phyloP scores from a whole-genome alignment of 2,329 filamentous ascomycete genomes.

The Colletotrichum sp. region DNA sequence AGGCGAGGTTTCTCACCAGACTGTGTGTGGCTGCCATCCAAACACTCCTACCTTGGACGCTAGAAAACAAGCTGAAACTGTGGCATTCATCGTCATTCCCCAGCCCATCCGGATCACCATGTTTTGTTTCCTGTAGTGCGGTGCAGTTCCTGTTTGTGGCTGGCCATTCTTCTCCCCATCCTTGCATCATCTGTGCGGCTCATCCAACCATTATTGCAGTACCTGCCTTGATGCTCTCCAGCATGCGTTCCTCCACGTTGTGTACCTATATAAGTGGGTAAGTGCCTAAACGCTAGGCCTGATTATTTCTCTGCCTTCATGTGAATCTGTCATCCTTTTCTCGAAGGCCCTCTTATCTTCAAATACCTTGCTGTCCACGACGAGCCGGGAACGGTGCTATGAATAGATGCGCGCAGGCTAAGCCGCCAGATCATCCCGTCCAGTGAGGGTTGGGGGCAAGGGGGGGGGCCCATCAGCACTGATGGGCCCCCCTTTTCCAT shows the following conservation, averaged over 20 bases:
- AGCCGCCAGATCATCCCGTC: not conserved
- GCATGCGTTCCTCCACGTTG: not conserved
- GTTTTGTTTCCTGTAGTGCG: not conserved
- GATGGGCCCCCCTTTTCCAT: not conserved
- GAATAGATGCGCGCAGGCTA: not conserved
- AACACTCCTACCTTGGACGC: not conserved
- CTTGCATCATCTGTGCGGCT: not conserved
- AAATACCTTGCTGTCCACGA: not conserved
- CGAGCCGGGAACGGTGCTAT: not conserved
- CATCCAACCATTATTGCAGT: not conserved
- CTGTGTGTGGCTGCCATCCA: not conserved
- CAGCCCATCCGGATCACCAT: not conserved
- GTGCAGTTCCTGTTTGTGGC: not conserved
- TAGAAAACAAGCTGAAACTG: conserved; percentile 12
- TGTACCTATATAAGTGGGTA: not conserved
- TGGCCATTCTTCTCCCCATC: not conserved
- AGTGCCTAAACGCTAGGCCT: not conserved
- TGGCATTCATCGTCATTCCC: conserved; percentile 1
- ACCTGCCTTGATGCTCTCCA: not conserved
- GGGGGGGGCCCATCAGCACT: not conserved
- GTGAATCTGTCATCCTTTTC: not conserved
- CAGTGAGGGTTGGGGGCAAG: not conserved
- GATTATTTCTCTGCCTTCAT: not conserved
- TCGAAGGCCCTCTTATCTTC: not conserved
- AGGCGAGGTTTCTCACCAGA: not conserved